phyloP scores from a whole-genome alignment of 257 asterid genomes.

The Asclepias syriaca region DNA sequence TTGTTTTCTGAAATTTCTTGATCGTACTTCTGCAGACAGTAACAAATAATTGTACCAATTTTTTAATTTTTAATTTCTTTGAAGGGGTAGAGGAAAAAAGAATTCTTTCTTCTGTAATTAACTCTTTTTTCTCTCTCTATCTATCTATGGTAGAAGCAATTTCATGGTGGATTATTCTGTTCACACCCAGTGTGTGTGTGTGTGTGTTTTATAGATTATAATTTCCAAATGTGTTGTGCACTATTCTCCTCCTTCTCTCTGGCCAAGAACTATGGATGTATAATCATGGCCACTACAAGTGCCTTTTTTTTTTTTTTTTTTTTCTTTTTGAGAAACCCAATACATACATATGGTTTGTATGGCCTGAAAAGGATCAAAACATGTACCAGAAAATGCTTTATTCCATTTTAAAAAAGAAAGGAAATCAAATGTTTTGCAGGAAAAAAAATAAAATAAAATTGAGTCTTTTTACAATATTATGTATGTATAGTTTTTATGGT shows the following conservation, averaged over 20 bases:
- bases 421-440: not conserved
- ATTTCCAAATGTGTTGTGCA: not conserved
- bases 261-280: conserved; percentile 7
- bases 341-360: not conserved
- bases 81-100: not conserved
- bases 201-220: not conserved
- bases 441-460: not conserved
- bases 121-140: not conserved
- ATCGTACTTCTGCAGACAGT: conserved; percentile 28
- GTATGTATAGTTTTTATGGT: too few relatives aligned
- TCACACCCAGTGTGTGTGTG: conserved; percentile 14
- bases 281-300: conserved; percentile 28
- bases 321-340: conserved; percentile 5
- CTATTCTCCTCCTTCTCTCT: conserved; percentile 8
- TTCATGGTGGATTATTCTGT: conserved; percentile 35
- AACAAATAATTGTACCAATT: conserved; percentile 28
- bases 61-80: not conserved
- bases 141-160: not conserved
- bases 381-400: not conserved
- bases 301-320: not conserved
- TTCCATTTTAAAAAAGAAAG: not conserved
- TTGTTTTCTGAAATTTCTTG: conserved; percentile 16
- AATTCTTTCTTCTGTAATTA: not conserved
- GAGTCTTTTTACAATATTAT: not conserved
- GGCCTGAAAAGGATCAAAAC: conserved; percentile 3